Percentiles rank a stretch among this genome's conserved stretches.
Evolutionary conservation across 2,329 filamentous ascomycete genomes (phyloP).

Genomic region (Pseudogymnoascus sp.): DNA sequence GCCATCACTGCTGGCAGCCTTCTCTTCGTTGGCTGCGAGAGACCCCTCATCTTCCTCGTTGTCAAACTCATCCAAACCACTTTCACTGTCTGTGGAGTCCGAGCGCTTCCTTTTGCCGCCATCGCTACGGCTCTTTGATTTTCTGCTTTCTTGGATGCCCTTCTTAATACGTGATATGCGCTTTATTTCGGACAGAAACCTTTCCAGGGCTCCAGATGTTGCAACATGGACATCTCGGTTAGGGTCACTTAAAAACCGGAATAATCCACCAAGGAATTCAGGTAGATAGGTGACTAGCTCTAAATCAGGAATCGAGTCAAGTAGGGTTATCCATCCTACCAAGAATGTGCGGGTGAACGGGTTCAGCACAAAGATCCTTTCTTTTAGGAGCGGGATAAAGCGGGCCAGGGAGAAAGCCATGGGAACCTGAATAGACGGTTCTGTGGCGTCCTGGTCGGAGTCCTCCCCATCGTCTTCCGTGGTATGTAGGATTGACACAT

Average conservation of each 20-base stretch:
- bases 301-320: constrained; percentile 94
- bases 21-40: constrained; percentile 49
- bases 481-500: constrained; percentile 78
- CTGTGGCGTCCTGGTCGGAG: constrained; percentile 39
- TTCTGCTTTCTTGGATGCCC: constrained; percentile 80
- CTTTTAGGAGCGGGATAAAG: constrained; percentile 89
- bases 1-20: constrained; percentile 63
- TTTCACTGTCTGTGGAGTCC: constrained; percentile 60
- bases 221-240: constrained; percentile 93
- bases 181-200: constrained; percentile 88
- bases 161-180: constrained; percentile 90
- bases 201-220: constrained; percentile 80
- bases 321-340: constrained; percentile 88
- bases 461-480: constrained; percentile 45
- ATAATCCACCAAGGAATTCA: constrained; percentile 79
- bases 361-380: constrained; percentile 89
- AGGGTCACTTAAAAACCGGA: constrained; percentile 86
- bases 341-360: constrained; percentile 93
- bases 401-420: constrained; percentile 86
- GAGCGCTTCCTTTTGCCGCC: constrained; percentile 63
- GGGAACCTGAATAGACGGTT: constrained; percentile 48
- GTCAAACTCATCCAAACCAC: constrained; percentile 36
- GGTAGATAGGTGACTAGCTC: constrained; percentile 90
- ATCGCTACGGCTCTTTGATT: constrained; percentile 46
- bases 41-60: constrained; percentile 56